phyloP scores from a whole-genome alignment of 129 eudicot species.

The Glebionis coronaria region DNA sequence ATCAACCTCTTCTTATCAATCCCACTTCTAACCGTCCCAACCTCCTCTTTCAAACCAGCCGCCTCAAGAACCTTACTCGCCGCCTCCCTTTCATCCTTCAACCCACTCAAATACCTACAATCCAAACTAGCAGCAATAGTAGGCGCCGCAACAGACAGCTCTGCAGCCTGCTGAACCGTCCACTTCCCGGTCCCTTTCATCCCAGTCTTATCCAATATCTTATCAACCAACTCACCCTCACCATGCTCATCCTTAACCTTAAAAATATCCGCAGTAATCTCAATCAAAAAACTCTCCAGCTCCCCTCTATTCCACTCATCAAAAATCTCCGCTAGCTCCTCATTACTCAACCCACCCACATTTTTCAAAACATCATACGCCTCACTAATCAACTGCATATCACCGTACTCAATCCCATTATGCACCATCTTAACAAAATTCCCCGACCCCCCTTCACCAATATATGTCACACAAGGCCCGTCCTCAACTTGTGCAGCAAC shows the following conservation, averaged over 20 bases:
- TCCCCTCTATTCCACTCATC: constrained; percentile 93
- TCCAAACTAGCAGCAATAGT: constrained; percentile 86
- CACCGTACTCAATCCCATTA: constrained; percentile 96
- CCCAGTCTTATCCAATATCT: constrained; percentile 90
- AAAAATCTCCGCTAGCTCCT: constrained; percentile 68
- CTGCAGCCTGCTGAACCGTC: constrained; percentile 99
- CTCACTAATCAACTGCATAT: constrained; percentile 89
- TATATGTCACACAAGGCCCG: constrained; percentile 91
- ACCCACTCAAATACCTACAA: constrained; percentile 78
- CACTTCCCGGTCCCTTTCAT: constrained; percentile 98
- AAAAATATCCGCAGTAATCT: constrained; percentile 80
- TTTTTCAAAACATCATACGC: constrained; percentile 86
- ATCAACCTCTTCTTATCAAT: constrained; percentile 78
- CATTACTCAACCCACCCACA: constrained; percentile 61
- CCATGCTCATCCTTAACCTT: constrained; percentile 67
- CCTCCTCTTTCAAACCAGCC: constrained; percentile 72
- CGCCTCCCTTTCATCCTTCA: constrained; percentile 71
- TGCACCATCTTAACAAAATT: constrained; percentile 95
- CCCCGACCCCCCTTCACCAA: constrained; percentile 89
- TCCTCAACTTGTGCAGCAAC: constrained; percentile 94
- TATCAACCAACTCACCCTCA: constrained; percentile 74
- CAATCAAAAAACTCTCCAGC: constrained; percentile 82
- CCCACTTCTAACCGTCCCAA: constrained; percentile 36
- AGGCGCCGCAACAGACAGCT: constrained; percentile 81
- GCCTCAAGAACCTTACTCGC: constrained; percentile 44